Evolutionary conservation across 202 grass and related monocot species (phyloP).

Genomic region (Panicum virgatum): DNA sequence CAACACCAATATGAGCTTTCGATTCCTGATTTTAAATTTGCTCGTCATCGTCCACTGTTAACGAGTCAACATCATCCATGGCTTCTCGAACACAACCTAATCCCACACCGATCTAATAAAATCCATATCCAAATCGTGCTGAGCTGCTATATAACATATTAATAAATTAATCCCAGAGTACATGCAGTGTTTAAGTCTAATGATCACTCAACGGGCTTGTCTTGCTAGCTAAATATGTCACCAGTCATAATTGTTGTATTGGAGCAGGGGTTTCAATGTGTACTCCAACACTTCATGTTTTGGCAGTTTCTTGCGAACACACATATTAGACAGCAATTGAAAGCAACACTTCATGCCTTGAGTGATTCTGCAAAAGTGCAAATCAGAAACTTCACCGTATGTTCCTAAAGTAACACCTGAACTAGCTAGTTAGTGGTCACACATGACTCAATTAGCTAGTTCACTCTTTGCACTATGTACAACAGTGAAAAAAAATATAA

Average conservation of each 20-base stretch:
- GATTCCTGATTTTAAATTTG: slow-evolving; percentile 20
- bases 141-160: slow-evolving; percentile 18
- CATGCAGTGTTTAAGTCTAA: slow-evolving; percentile 32
- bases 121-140: not conserved
- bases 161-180: slow-evolving; percentile 15
- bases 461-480: not conserved
- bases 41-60: slow-evolving; percentile 20
- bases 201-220: slow-evolving; percentile 32
- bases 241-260: not conserved
- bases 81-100: slow-evolving; percentile 46
- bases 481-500: not conserved
- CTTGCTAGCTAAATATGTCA: slow-evolving; percentile 18
- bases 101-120: slow-evolving; percentile 33
- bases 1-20: not conserved
- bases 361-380: not conserved
- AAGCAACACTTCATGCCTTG: not conserved
- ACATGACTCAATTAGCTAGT: slow-evolving; percentile 2
- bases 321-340: slow-evolving; percentile 5
- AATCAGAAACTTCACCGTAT: slow-evolving; percentile 1
- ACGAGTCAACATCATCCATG: slow-evolving; percentile 57
- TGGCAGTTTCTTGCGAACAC: not conserved
- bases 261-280: not conserved
- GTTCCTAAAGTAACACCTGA: not conserved
- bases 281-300: not conserved
- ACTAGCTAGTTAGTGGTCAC: not conserved